A percentile compares a stretch with the other conserved stretches of the same genome.
phyloP scores from a whole-genome alignment of 179 eudicot genomes.

The Silene noctiflora region DNA sequence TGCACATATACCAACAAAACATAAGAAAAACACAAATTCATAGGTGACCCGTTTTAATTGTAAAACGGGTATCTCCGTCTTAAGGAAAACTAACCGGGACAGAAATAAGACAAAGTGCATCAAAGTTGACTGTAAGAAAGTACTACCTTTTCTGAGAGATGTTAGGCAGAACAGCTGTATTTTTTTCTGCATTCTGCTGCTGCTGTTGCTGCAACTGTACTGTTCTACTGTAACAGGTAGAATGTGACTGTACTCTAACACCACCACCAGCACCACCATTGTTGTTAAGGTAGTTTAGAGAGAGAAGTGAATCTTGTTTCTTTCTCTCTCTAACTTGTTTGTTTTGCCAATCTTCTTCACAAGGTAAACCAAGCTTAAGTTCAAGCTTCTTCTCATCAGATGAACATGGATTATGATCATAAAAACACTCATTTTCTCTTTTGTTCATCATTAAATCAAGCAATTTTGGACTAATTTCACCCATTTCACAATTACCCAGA shows the following conservation, averaged over 20 bases:
- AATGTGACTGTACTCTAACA: conserved; percentile 27
- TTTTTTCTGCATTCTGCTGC: conserved; percentile 42
- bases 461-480: conserved; percentile 35
- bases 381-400: conserved; percentile 65
- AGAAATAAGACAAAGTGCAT: background rate
- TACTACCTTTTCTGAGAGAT: conserved; percentile 81
- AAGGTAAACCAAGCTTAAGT: conserved; percentile 85
- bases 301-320: conserved; percentile 24
- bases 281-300: conserved; percentile 30
- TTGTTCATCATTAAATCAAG: conserved; percentile 54
- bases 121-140: conserved; percentile 12
- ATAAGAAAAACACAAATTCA: no score
- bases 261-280: background rate
- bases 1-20: background rate
- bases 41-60: no score
- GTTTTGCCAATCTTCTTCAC: conserved; percentile 31
- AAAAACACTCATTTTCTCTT: conserved; percentile 26
- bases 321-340: conserved; percentile 27
- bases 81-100: no score
- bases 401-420: conserved; percentile 11
- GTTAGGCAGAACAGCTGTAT: conserved; percentile 55
- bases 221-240: conserved; percentile 43
- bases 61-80: no score
- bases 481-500: conserved; percentile 28
- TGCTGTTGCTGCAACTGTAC: conserved; percentile 33